phyloP scores from a whole-genome alignment of 768 basidiomycete genomes.

The Lentinus brumalis region DNA sequence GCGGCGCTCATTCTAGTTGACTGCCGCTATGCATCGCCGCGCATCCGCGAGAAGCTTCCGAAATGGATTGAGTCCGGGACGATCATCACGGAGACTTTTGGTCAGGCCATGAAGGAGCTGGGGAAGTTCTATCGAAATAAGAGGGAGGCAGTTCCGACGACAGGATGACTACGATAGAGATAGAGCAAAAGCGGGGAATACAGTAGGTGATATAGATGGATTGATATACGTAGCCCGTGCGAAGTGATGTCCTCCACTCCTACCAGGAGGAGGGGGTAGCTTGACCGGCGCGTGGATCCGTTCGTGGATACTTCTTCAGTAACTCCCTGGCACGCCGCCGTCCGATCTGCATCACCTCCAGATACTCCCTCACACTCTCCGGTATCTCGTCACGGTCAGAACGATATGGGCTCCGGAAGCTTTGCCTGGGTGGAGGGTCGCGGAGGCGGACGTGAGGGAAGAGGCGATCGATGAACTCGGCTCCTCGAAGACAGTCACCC shows the following conservation, averaged over 20 bases:
- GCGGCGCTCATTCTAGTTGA: constrained; percentile 89
- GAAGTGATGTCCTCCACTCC: background rate
- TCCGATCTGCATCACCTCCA: background rate
- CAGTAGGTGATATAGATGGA: background rate
- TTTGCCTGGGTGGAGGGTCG: background rate
- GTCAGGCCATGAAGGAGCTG: constrained; percentile 67
- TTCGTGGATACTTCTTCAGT: background rate
- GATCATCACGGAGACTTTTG: constrained; percentile 63
- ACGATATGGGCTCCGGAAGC: background rate
- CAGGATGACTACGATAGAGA: background rate
- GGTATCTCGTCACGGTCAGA: background rate
- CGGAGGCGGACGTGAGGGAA: background rate
- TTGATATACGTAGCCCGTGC: background rate
- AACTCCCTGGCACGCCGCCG: background rate
- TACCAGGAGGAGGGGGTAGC: background rate
- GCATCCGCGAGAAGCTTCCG: constrained; percentile 82
- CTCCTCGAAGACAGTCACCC: background rate
- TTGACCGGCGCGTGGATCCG: background rate
- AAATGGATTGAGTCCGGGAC: constrained; percentile 80
- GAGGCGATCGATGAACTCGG: background rate
- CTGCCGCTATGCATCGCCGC: constrained; percentile 67
- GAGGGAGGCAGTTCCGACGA: constrained; percentile 23
- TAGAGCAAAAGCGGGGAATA: background rate
- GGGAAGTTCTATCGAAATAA: constrained; percentile 70
- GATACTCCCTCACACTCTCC: background rate